phyloP scores from a whole-genome alignment of 2,329 filamentous ascomycete genomes.

The Cercospora sp. region DNA sequence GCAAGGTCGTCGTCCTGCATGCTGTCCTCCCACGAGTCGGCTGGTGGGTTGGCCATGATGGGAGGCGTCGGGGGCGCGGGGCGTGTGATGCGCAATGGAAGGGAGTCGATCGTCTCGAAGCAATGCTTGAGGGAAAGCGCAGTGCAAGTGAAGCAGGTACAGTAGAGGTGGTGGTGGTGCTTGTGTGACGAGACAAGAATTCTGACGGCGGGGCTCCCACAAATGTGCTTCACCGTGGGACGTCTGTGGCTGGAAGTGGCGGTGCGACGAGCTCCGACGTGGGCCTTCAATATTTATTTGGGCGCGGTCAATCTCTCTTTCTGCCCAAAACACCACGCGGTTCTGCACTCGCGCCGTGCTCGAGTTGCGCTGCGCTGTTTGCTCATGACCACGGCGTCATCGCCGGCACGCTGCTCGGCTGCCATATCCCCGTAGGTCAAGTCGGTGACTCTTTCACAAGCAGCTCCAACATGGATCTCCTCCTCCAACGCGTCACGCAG shows the following conservation, averaged over 20 bases:
- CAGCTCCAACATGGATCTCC: constrained; percentile 64
- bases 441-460: neutral
- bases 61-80: neutral
- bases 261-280: neutral
- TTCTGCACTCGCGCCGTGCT: neutral
- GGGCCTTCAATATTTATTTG: neutral
- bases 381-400: neutral
- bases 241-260: neutral
- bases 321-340: neutral
- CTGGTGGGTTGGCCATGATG: constrained; percentile 33
- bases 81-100: neutral
- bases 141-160: neutral
- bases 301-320: neutral
- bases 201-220: neutral
- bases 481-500: constrained; percentile 65
- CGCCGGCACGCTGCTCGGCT: neutral
- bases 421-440: neutral
- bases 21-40: constrained; percentile 75
- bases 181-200: neutral
- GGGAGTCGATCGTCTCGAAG: neutral
- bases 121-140: neutral
- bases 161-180: neutral
- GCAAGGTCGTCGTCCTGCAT: constrained; percentile 41
- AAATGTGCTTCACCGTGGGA: neutral
- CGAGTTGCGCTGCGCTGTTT: neutral